A percentile compares a stretch with the other conserved stretches of the same genome.
Evolutionary conservation across 2,329 filamentous ascomycete genomes (phyloP).

Genomic region (Aspergillus hiratsukae): DNA sequence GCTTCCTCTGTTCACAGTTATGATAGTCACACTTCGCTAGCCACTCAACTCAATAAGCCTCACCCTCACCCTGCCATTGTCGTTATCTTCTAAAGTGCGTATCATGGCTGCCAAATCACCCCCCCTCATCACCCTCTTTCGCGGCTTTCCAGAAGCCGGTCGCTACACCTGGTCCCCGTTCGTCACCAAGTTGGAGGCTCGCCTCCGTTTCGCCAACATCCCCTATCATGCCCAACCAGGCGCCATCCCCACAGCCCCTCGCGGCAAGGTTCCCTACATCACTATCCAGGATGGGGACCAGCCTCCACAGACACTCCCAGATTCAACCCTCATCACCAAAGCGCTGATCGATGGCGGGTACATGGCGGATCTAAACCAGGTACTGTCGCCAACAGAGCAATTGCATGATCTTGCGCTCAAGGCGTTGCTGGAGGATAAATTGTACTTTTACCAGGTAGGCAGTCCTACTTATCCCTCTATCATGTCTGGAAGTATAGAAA

Average conservation of each 20-base stretch:
- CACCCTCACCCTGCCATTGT: no score
- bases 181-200: conserved; percentile 59
- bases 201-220: conserved; percentile 52
- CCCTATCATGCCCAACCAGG: conserved; percentile 46
- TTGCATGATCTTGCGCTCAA: conserved; percentile 51
- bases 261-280: conserved; percentile 59
- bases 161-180: conserved; percentile 58
- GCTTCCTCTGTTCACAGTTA: no score
- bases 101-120: background rate
- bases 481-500: background rate
- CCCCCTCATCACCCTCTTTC: conserved; percentile 41
- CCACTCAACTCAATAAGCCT: no score
- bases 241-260: conserved; percentile 45
- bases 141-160: conserved; percentile 43
- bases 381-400: conserved; percentile 35
- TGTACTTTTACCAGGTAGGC: conserved; percentile 54
- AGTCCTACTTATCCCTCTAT: conserved; percentile 2
- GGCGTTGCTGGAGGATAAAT: conserved; percentile 56
- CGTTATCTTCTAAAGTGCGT: no score
- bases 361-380: conserved; percentile 48
- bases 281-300: conserved; percentile 23
- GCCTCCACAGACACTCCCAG: conserved; percentile 35
- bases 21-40: no score
- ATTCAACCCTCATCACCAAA: conserved; percentile 54
- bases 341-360: conserved; percentile 40